These are phyloP conservation scores for Ulota crispa DNA, from an alignment of 225 moss, liverwort and hornwort species.

Conservation along the genomic window DNA sequence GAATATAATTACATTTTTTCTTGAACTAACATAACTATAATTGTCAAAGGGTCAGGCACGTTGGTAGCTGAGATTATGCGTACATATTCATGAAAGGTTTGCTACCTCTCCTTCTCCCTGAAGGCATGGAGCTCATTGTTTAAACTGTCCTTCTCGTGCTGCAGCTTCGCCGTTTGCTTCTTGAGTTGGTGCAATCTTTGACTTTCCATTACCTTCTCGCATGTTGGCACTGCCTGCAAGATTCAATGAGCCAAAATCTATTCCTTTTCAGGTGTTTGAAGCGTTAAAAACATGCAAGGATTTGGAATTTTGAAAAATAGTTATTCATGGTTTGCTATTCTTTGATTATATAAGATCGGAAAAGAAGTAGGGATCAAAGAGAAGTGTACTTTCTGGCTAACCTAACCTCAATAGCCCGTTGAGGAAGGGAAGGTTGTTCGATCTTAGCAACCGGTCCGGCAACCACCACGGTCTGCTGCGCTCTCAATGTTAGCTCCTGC, in stretches of 20 bases:
- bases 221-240: conserved; percentile 16
- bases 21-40: not conserved
- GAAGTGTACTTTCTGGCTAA: not conserved
- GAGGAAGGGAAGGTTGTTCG: conserved; percentile 15
- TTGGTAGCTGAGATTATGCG: not conserved
- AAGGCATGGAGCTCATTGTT: conserved; percentile 39
- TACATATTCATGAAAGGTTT: not conserved
- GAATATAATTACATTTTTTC: not conserved
- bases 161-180: conserved; percentile 44
- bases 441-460: not conserved
- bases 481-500: conserved; percentile 35
- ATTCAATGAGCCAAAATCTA: not conserved
- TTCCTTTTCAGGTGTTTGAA: not conserved
- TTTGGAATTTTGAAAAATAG: not conserved
- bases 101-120: conserved; percentile 43
- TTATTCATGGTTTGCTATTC: not conserved
- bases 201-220: conserved; percentile 30
- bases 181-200: conserved; percentile 55
- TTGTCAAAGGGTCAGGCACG: not conserved
- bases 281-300: not conserved
- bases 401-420: conserved; percentile 39
- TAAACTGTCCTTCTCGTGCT: conserved; percentile 42
- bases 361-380: not conserved
- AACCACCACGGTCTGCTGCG: conserved; percentile 5
- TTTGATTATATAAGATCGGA: not conserved